A percentile compares a stretch with the other conserved stretches of the same genome.
These are phyloP conservation scores for Lodderomyces pseudojiufengensis DNA, from an alignment of 1,139 yeast genomes.

Conservation along the genomic window DNA sequence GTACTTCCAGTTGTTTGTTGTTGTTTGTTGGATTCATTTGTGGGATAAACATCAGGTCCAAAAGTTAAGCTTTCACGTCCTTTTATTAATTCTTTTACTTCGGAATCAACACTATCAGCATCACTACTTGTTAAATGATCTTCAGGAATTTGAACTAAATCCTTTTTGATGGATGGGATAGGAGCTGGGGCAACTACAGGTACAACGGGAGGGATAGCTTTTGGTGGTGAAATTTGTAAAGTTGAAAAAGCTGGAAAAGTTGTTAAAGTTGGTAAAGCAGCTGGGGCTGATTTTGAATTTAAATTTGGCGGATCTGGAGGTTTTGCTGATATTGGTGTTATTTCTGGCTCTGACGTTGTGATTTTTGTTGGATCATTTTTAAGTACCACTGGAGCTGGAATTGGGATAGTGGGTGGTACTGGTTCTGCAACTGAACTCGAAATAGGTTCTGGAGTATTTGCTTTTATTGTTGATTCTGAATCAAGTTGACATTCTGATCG, in stretches of 20 bases:
- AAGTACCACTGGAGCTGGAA: constrained; percentile 19
- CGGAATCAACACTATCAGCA: constrained; percentile 16
- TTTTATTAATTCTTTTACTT: constrained; percentile 18
- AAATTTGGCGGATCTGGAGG: too few relatives aligned
- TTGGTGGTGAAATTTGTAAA: constrained; percentile 1
- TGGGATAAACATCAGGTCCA: constrained; percentile 16
- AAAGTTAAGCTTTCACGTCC: constrained; percentile 22
- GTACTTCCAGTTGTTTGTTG: background rate
- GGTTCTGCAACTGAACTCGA: constrained; percentile 1
- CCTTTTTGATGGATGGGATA: background rate
- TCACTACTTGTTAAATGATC: constrained; percentile 10
- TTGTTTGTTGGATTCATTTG: constrained; percentile 1
- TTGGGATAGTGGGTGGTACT: constrained; percentile 17
- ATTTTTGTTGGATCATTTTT: constrained; percentile 11
- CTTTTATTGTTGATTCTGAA: too few relatives aligned
- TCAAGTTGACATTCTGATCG: too few relatives aligned
- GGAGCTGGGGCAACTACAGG: too few relatives aligned
- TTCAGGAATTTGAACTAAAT: background rate
- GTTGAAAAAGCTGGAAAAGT: background rate
- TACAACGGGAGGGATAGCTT: constrained; percentile 1
- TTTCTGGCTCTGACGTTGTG: too few relatives aligned
- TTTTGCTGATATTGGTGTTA: background rate
- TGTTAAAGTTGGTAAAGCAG: too few relatives aligned
- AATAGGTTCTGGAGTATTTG: too few relatives aligned
- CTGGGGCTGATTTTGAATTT: too few relatives aligned